phyloP scores from a whole-genome alignment of 768 basidiomycete species.

The Hypholoma fasciculare region DNA sequence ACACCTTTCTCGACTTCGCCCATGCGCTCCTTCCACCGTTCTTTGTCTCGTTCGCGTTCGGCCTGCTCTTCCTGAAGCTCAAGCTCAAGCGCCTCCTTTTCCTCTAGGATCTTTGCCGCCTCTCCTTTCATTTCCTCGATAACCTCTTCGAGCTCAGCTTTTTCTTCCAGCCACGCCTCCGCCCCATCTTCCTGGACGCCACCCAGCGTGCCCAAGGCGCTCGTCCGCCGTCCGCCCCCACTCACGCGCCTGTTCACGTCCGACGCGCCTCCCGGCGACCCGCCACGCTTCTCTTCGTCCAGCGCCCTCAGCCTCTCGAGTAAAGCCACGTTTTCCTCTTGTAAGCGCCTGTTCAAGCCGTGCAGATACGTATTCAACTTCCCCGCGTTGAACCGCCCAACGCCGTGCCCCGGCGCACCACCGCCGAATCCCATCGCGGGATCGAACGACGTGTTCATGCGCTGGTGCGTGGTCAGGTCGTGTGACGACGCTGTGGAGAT shows the following conservation, averaged over 20 bases:
- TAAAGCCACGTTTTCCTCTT: slow-evolving; percentile 81
- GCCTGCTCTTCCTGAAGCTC: slow-evolving; percentile 54
- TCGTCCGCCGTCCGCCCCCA: slow-evolving; percentile 47
- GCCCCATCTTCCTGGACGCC: slow-evolving; percentile 66
- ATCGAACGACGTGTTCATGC: slow-evolving; percentile 88
- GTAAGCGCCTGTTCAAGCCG: slow-evolving; percentile 76
- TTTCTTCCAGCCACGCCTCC: slow-evolving; percentile 75
- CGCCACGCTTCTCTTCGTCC: slow-evolving; percentile 48
- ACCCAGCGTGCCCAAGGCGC: slow-evolving; percentile 53
- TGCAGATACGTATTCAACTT: slow-evolving; percentile 89
- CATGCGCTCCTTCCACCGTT: slow-evolving; percentile 72
- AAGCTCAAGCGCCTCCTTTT: slow-evolving; percentile 45
- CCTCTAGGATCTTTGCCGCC: slow-evolving; percentile 42
- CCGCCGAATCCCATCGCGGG: slow-evolving; percentile 75
- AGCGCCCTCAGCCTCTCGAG: slow-evolving; percentile 50
- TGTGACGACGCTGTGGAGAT: slow-evolving; percentile 86
- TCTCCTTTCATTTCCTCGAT: slow-evolving; percentile 49
- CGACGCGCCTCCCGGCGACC: slow-evolving; percentile 18
- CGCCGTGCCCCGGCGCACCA: slow-evolving; percentile 59
- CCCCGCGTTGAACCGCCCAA: slow-evolving; percentile 79
- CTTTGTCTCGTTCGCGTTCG: slow-evolving; percentile 65
- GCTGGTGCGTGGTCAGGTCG: slow-evolving; percentile 77
- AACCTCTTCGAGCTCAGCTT: slow-evolving; percentile 55
- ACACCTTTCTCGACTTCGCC: slow-evolving; percentile 71
- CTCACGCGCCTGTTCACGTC: slow-evolving; percentile 23